Percentiles rank a stretch among this genome's conserved stretches.
These are phyloP conservation scores for Sphagnum fallax DNA, from an alignment of 228 moss, liverwort and hornwort species.

Conservation along the genomic window DNA sequence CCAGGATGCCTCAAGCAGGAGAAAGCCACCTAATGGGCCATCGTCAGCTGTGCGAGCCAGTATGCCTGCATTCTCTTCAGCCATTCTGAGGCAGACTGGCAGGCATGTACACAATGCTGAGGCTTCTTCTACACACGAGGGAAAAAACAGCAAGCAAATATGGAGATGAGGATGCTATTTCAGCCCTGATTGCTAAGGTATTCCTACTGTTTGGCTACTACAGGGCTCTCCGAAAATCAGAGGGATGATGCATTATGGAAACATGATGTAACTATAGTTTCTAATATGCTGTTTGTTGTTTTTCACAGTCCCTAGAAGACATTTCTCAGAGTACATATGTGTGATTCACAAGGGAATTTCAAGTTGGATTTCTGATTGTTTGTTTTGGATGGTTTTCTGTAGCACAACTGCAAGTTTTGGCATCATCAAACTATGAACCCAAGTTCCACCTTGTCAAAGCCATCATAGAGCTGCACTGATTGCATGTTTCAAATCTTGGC, in stretches of 20 bases:
- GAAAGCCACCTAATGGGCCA: slow-evolving; percentile 17
- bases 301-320: too few species aligned
- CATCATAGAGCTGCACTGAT: slow-evolving; percentile 37
- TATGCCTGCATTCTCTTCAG: slow-evolving; percentile 34
- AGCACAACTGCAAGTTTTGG: slow-evolving; percentile 65
- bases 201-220: neutral
- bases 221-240: neutral
- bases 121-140: slow-evolving; percentile 10
- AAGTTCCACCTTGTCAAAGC: slow-evolving; percentile 48
- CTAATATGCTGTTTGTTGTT: too few species aligned
- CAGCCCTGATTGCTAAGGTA: slow-evolving; percentile 45
- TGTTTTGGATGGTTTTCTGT: slow-evolving; percentile 3
- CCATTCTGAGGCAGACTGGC: slow-evolving; percentile 19
- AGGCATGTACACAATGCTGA: slow-evolving; percentile 15
- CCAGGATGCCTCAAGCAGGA: slow-evolving; percentile 28
- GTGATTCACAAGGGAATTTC: too few species aligned
- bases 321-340: too few species aligned
- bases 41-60: slow-evolving; percentile 39
- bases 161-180: slow-evolving; percentile 27
- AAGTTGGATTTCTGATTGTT: too few species aligned
- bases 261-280: too few species aligned
- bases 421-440: slow-evolving; percentile 51
- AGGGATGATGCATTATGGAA: neutral
- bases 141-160: slow-evolving; percentile 16
- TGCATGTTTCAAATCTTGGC: too few species aligned